Base-by-base conservation (phyloP, 2,329 filamentous ascomycete species). In the Fusarium mexicanum region DNA sequence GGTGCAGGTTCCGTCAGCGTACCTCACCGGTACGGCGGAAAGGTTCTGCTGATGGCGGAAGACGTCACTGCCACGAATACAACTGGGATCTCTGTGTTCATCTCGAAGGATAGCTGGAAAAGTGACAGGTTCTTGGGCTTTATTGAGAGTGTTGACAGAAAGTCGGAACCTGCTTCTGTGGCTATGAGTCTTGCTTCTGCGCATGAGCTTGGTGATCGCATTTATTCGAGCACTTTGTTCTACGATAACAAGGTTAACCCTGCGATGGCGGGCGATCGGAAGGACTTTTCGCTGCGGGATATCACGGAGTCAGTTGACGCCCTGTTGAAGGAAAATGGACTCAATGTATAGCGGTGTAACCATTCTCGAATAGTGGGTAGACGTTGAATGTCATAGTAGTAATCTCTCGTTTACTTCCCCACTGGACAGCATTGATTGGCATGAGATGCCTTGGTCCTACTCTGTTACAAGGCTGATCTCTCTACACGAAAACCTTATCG, bases 371-470 rank as follows among this genome's bases (percentile, higher is more conserved):
- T 54, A 38, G 3, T 35, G 0, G 6, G 17, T 6, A 35, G 8
- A 35, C 4, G 5, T 51, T 4, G 17, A 35, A 51, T 35, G 6
- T 1, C 3, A 26, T 14, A 51, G 17, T 16, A 20, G 3, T 24
- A 11, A 17, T 51, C 12, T 6, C 12, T 24, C 5, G 22, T 12
- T 16, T 35, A 11, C 5, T 6, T 37, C 3, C 17, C 31, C 13
- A 24, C n/a, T 24, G 9, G n/a, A 13, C 0, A 24, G 2, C 6
- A 11, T 11, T 16, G 12, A 35, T 35, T 33, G 22, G 11, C 3
- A 2, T 14, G 5, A 20, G 8, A 20, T 14, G 18, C 4, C 10
- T 14, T 35, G 8, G 29, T 35, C 4, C 11, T 10, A 2, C 31
- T 14, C 17, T 4, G 16, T 35, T 35, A 3, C 6, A 33, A n/a